Percentiles rank a stretch among this genome's conserved stretches.
These are phyloP conservation scores for Hibiscus trionum DNA, from an alignment of 345 rosid species.

Conservation along the genomic window DNA sequence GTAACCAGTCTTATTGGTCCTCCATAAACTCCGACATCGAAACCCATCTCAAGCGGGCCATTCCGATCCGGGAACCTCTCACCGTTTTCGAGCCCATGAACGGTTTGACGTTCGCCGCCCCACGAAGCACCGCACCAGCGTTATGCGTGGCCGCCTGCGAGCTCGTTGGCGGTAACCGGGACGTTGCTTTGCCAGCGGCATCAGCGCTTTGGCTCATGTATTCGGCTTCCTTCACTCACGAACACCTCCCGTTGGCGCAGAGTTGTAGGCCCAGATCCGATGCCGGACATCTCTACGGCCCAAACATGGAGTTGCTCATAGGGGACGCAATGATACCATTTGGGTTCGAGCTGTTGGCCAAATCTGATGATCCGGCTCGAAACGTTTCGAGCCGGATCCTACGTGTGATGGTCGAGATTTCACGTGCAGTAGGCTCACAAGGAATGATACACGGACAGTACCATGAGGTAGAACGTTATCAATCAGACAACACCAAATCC, in stretches of 20 bases:
- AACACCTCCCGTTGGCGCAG: background rate
- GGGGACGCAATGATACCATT: conserved; percentile 42
- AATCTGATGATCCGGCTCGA: conserved; percentile 12
- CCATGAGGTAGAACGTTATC: background rate
- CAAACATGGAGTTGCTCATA: conserved; percentile 38
- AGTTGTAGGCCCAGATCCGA: conserved; percentile 10
- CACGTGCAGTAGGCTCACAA: conserved; percentile 41
- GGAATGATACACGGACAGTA: conserved; percentile 36
- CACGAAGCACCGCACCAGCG: conserved; percentile 31
- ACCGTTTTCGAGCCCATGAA: conserved; percentile 41
- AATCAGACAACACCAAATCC: background rate
- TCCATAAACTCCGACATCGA: conserved; percentile 31
- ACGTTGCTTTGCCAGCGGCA: conserved; percentile 48
- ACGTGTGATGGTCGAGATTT: conserved; percentile 43
- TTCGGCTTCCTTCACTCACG: conserved; percentile 16
- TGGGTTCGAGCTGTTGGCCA: conserved; percentile 41
- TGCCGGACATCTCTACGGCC: conserved; percentile 14
- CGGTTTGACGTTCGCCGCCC: conserved; percentile 35
- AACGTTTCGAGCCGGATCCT: conserved; percentile 24
- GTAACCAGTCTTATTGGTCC: conserved; percentile 25
- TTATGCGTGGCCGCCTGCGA: conserved; percentile 55
- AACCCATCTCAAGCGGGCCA: conserved; percentile 33
- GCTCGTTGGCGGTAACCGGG: conserved; percentile 44
- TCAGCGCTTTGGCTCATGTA: conserved; percentile 40
- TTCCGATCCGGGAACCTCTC: conserved; percentile 24